Evolutionary conservation across 2,329 filamentous ascomycete genomes (phyloP).

Genomic region (Talaromyces amestolkiae): DNA sequence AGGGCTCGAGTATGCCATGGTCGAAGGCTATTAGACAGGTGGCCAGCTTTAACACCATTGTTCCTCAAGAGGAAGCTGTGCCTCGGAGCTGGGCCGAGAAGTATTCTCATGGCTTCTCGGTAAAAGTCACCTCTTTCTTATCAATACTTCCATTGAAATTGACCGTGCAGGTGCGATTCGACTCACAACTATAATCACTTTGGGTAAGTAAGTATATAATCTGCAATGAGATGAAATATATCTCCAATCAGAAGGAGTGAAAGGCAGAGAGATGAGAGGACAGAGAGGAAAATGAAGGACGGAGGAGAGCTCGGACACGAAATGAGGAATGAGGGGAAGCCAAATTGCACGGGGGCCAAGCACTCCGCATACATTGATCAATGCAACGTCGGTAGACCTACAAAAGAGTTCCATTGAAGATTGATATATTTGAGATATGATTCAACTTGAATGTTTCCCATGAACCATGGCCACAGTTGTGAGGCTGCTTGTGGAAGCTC

Average conservation of each 20-base stretch:
- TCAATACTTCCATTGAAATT: background rate
- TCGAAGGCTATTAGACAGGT: background rate
- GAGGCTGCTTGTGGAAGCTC: background rate
- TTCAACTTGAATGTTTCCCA: too few species aligned
- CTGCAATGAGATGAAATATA: background rate
- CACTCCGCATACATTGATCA: background rate
- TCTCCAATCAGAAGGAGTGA: background rate
- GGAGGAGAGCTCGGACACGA: constrained; percentile 1
- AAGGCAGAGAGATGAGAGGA: background rate
- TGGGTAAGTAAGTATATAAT: background rate
- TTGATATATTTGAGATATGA: background rate
- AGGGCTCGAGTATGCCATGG: constrained; percentile 21
- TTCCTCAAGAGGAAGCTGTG: background rate
- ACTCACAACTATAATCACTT: background rate
- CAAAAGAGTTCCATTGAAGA: background rate
- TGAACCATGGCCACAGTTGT: background rate
- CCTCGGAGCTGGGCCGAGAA: background rate
- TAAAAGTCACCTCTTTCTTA: background rate
- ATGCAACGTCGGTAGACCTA: background rate
- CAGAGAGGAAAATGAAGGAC: background rate
- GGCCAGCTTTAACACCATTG: background rate
- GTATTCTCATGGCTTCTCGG: background rate
- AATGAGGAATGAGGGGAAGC: constrained; percentile 7
- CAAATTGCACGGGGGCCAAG: background rate
- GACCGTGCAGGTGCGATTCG: background rate